Conservation (phyloP, 768 basidiomycete species). For the Clathrus columnatus region DNA sequence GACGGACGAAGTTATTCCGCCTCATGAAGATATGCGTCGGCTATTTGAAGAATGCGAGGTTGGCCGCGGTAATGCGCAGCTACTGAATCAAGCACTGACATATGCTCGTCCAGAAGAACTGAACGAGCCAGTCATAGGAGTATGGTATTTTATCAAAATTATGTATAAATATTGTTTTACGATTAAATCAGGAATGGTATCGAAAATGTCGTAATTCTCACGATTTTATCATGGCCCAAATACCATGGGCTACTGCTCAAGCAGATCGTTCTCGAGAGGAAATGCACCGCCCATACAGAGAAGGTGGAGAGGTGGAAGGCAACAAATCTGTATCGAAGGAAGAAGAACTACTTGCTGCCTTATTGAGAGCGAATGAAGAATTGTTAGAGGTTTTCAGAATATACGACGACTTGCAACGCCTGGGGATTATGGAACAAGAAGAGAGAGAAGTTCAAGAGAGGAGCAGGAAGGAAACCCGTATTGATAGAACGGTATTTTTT, state of each 20-base stretch:
- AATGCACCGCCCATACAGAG: slow-evolving; percentile 16
- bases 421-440: slow-evolving; percentile 44
- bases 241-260: slow-evolving; percentile 82
- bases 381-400: slow-evolving; percentile 59
- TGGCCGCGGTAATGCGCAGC: slow-evolving; percentile 68
- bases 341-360: slow-evolving; percentile 62
- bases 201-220: slow-evolving; percentile 71
- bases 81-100: slow-evolving; percentile 64
- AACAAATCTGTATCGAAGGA: slow-evolving; percentile 35
- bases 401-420: slow-evolving; percentile 68
- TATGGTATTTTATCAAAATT: slow-evolving; percentile 23
- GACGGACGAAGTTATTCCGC: slow-evolving; percentile 41
- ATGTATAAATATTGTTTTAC: slow-evolving; percentile 2
- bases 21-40: slow-evolving; percentile 76
- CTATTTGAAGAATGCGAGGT: slow-evolving; percentile 81
- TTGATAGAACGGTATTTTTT: slow-evolving; percentile 54
- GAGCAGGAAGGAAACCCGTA: slow-evolving; percentile 57
- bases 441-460: slow-evolving; percentile 57
- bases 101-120: slow-evolving; percentile 66
- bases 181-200: slow-evolving; percentile 65
- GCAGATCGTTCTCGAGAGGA: slow-evolving; percentile 59
- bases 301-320: slow-evolving; percentile 23
- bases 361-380: slow-evolving; percentile 68
- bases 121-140: slow-evolving; percentile 55
- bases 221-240: slow-evolving; percentile 78